Evolutionary conservation across 306 rosid genomes (phyloP), one percentile per base, ranked within the genome.

Genomic region (Alnus glutinosa): DNA sequence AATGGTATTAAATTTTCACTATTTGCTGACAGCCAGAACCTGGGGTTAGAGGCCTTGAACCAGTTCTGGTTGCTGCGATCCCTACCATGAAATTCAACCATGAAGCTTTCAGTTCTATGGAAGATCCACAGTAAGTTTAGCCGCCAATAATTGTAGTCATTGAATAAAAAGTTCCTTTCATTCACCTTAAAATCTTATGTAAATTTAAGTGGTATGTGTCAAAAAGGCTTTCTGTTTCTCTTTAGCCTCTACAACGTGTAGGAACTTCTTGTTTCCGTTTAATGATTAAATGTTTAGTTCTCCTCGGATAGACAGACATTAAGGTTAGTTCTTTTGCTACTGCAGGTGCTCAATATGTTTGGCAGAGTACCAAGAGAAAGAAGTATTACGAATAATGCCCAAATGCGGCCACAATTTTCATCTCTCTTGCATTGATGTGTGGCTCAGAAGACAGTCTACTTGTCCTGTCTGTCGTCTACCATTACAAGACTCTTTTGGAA

Each of bases 311-410:
- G n/a, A 39, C 10, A 19, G n/a, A 39, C 10, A 37, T 37, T 19
- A 51, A 61, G 48, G 42, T 32, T 18, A 54, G 23, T 74, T 39
- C 5, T 1, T 77, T 75, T 86, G 74, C 28, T 75, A 49, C 46
- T 78, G 81, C 88, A 95, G 98, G 86, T 95, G 98, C 81, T 91
- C 96, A 84, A 95, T 95, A 81, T 95, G 98, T 83, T 85, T 95
- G 81, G 86, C 88, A 6, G 98, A 95, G 28, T 95, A 95, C 83
- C 92, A 91, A 85, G 98, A 92, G 83, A 89, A 87, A 81, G 98
- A 95, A 75, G 64, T 92, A 12, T 34, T 95, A 75, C 83, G 98
- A 59, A 92, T 92, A 76, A 92, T 95, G 91, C 98, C 98, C 1
- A 87, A 92, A 80, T 95, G 98, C 84, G 94, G 97, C 59, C 98